Evolutionary conservation across 2,329 filamentous ascomycete genomes (phyloP), one percentile per base, ranked within the genome.

Genomic region (Fusarium irregulare): DNA sequence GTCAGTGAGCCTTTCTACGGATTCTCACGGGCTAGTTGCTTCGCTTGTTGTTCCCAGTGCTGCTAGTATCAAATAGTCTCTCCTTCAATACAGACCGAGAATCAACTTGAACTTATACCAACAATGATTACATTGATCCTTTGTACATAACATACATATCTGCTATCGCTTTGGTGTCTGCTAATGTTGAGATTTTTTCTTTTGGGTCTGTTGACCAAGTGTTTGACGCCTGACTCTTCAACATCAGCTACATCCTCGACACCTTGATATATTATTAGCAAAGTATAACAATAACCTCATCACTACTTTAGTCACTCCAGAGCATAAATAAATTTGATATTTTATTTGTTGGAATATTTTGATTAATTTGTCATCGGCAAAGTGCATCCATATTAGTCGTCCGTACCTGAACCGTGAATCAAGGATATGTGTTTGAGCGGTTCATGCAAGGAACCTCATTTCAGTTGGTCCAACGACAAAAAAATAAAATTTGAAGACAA

Each of bases 301-400:
- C 6, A 27, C 11, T 7, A n/a, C 13, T 10, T 6, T 2, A 3
- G 13, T 4, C 3, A 14, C 2, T n/a, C 12, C 2, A 7, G 3
- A 20, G 4, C 7, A 12, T 4, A 11, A 12, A 32, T 18, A 2
- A 11, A 21, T 32, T 6, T 12, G 9, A 18, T 20, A 27, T 27
- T 27, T 27, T 8, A 40, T 20, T 40, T 51, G 7, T 51, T 5
- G 7, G 12, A 20, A 41, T 28, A 14, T 41, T 51, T 51, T 51
- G 32, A 41, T 51, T 51, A 27, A 51, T 51, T 41, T 41, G 18
- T 37, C 16, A 7, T 6, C 21, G 4, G n/a, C 30, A 12, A 16
- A 20, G 11, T 30, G 9, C 27, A 28, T 28, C 11, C 11, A 10
- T 6, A 10, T 28, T 28, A 6, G 27, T 28, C 1, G 27, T 28